Evolutionary conservation across 2,329 filamentous ascomycete genomes (phyloP).

Genomic region (Botrytis cinerea): DNA sequence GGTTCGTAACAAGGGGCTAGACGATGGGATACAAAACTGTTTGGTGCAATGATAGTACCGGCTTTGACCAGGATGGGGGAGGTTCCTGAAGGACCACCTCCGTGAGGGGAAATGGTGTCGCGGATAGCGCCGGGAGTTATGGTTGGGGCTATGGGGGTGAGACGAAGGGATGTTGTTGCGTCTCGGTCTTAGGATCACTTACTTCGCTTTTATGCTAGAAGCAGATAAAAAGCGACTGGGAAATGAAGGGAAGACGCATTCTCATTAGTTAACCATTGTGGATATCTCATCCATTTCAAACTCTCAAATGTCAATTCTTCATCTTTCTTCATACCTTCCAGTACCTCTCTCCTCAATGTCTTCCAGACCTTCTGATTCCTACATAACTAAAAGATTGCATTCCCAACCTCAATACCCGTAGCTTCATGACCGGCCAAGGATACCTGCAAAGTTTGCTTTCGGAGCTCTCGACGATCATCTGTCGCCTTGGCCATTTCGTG

Average conservation of each 20-base stretch:
- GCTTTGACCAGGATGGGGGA: conserved; percentile 35
- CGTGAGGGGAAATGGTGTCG: conserved; percentile 35
- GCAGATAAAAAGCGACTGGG: no score
- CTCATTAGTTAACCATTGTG: not conserved
- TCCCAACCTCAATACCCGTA: conserved; percentile 44
- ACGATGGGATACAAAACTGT: conserved; percentile 42
- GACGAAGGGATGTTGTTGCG: not conserved
- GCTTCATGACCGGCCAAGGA: conserved; percentile 48
- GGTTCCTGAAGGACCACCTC: conserved; percentile 37
- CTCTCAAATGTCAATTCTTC: conserved; percentile 45
- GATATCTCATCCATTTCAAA: conserved; percentile 41
- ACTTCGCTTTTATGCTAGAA: no score
- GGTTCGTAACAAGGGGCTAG: conserved; percentile 43
- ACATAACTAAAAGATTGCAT: conserved; percentile 37
- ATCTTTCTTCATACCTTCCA: conserved; percentile 38
- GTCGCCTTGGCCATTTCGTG: conserved; percentile 32
- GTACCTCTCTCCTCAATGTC: conserved; percentile 34
- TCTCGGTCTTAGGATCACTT: no score
- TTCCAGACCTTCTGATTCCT: conserved; percentile 36
- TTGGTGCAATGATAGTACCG: conserved; percentile 26
- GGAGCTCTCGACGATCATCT: conserved; percentile 44
- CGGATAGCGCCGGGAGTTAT: conserved; percentile 24
- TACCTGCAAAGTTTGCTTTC: conserved; percentile 40
- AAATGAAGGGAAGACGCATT: not conserved
- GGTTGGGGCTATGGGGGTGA: not conserved